Percentiles rank a stretch among this genome's conserved stretches.
Conservation (phyloP, 495 filamentous ascomycete genomes). For the Stereocaulon alpinum region DNA sequence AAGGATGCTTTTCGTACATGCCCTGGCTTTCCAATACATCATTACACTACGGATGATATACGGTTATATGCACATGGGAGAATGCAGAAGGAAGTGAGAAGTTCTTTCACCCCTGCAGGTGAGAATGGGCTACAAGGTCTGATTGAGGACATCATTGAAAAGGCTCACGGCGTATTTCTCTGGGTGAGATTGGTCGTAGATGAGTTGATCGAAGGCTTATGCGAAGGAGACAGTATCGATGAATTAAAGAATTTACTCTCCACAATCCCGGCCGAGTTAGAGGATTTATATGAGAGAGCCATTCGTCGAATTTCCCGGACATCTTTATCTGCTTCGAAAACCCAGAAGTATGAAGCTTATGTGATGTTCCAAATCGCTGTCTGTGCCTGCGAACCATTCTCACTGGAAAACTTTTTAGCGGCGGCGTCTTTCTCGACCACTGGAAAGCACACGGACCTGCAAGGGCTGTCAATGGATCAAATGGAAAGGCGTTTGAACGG, state of each 20-base stretch:
- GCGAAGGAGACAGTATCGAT: slow-evolving; percentile 9
- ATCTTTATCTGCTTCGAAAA: background rate
- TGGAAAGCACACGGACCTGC: no score
- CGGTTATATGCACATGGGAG: slow-evolving; percentile 3
- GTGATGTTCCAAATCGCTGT: no score
- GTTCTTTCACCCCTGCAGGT: background rate
- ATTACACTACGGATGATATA: slow-evolving; percentile 8
- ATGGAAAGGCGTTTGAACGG: no score
- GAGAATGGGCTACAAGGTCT: background rate
- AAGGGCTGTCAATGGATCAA: no score
- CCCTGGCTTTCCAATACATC: slow-evolving; percentile 9
- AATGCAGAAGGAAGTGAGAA: background rate
- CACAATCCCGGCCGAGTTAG: slow-evolving; percentile 8
- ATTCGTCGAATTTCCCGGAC: slow-evolving; percentile 4
- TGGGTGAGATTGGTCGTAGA: slow-evolving; percentile 16
- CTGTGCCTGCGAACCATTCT: no score
- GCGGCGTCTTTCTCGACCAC: no score
- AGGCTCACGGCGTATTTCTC: background rate
- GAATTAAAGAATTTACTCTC: slow-evolving; percentile 9
- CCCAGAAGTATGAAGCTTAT: no score
- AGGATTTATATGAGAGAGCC: slow-evolving; percentile 13
- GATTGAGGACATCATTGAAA: background rate
- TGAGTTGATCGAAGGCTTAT: slow-evolving; percentile 12
- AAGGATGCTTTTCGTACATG: background rate
- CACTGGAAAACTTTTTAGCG: no score